A percentile compares a stretch with the other conserved stretches of the same genome.
Conservation (phyloP, 1,284 basidiomycete species). For the Blastosporella zonata region DNA sequence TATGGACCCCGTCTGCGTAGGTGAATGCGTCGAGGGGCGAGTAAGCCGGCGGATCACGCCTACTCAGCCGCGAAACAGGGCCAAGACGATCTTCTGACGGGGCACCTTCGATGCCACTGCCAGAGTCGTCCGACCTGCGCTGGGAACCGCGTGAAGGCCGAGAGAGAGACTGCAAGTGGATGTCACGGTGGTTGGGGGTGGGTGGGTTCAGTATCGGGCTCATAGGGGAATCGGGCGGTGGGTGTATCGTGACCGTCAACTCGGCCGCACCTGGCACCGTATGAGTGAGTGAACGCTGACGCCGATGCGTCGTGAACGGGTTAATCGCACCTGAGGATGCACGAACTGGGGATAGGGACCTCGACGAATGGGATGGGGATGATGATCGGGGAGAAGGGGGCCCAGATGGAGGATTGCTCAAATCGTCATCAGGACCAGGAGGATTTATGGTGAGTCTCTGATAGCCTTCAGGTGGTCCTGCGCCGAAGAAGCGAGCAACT, state of each 20-base stretch:
- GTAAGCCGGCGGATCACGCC: conserved; percentile 75
- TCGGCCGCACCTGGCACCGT: conserved; percentile 58
- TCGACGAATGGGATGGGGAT: conserved; percentile 39
- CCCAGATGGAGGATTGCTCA: conserved; percentile 7
- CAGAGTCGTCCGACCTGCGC: conserved; percentile 33
- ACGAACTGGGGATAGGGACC: conserved; percentile 48
- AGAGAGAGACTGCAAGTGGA: conserved; percentile 68
- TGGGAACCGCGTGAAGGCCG: conserved; percentile 28
- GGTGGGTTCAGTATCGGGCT: conserved; percentile 73
- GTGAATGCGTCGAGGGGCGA: conserved; percentile 77
- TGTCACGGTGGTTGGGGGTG: conserved; percentile 74
- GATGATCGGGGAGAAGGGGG: conserved; percentile 34
- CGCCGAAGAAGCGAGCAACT: conserved; percentile 30
- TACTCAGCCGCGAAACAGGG: conserved; percentile 31
- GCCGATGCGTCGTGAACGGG: conserved; percentile 72
- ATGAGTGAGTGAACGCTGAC: conserved; percentile 60
- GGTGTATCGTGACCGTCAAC: conserved; percentile 64
- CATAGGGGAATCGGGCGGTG: conserved; percentile 71
- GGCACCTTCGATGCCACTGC: conserved; percentile 18
- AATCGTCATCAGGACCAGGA: conserved; percentile 14
- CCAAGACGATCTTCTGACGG: conserved; percentile 25
- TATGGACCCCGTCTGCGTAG: conserved; percentile 77
- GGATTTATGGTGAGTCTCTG: conserved; percentile 17
- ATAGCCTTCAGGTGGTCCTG: conserved; percentile 20
- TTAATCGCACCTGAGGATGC: conserved; percentile 67